Base-by-base conservation (phyloP, 2,329 filamentous ascomycete species). In the Sarocladium strictum region DNA sequence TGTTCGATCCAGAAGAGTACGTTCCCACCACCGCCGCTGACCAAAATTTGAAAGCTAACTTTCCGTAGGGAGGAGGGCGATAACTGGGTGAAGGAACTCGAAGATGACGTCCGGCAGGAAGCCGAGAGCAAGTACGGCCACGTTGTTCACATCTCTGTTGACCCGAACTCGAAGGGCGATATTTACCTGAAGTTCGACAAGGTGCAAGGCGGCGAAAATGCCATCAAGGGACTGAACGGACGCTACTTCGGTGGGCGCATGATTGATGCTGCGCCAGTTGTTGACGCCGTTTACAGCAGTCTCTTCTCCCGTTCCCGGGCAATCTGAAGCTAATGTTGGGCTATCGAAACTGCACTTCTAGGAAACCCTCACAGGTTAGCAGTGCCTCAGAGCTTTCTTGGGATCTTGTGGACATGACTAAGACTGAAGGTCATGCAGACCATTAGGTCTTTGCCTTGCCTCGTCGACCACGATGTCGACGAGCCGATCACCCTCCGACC, bases 161-260 rank as follows among this genome's bases (percentile, higher is more conserved):
- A 97, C 77, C 85, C 89, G 62, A 95, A 96, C 75, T 94, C 91
- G 49, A 84, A 89, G 71, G 94, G 94, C 73, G 94, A 99, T 69
- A 93, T 99, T 64, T 99, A 96, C 73, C 85, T 99, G 71, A 99
- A 99, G 73, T 99, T 99, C 76, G 91, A 96, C 73, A 88, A 90
- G 66, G 89, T 97, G 59, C 85, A 92, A 70, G 93, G 93, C 64
- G 93, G 93, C 69, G 90, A 97, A 74, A 97, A 97, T 69, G 94
- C 94, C 64, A 95, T 97, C 75, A 95, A 96, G 71, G 94, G 94
- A 67, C 84, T 99, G 59, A 97, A 99, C 72, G 94, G 94, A 67
- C 87, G 94, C 68, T 96, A 89, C 73, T 99, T 99, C 73, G 94
- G 90, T 67, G 90, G 90, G 65, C 84, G 86, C 66, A 90, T 90